These are phyloP conservation scores for Ustilago tritici DNA, from an alignment of 1,284 basidiomycete genomes.

Conservation along the genomic window DNA sequence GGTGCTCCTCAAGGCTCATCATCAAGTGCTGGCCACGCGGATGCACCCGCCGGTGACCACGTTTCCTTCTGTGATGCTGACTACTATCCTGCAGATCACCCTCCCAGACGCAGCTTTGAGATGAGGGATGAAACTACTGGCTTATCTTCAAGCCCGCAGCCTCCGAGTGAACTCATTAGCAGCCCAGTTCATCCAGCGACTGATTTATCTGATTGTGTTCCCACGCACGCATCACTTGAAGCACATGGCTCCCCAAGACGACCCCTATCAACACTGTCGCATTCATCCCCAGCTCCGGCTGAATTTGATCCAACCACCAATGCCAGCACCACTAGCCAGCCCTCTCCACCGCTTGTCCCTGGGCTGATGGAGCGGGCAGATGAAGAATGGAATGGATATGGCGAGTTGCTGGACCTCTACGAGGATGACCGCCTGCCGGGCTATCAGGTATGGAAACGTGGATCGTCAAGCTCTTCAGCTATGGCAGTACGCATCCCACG, in stretches of 20 bases:
- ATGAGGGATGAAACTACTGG: background rate
- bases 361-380: background rate
- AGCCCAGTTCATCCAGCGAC: background rate
- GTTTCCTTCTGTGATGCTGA: background rate
- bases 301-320: background rate
- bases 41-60: background rate
- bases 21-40: background rate
- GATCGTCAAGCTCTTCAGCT: background rate
- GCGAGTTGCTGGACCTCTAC: slow-evolving; percentile 27
- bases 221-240: background rate
- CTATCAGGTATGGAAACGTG: slow-evolving; percentile 25
- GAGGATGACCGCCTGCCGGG: slow-evolving; percentile 34
- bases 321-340: background rate
- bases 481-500: slow-evolving; percentile 28
- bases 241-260: background rate
- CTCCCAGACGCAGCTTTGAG: background rate
- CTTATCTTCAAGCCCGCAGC: background rate
- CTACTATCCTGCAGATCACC: background rate
- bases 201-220: background rate
- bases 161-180: background rate
- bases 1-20: background rate
- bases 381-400: background rate
- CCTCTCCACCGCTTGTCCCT: background rate
- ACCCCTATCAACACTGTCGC: background rate
- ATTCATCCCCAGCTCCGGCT: background rate